Conservation (phyloP, 768 basidiomycete species). For the Erythrobasidium yunnanense region DNA sequence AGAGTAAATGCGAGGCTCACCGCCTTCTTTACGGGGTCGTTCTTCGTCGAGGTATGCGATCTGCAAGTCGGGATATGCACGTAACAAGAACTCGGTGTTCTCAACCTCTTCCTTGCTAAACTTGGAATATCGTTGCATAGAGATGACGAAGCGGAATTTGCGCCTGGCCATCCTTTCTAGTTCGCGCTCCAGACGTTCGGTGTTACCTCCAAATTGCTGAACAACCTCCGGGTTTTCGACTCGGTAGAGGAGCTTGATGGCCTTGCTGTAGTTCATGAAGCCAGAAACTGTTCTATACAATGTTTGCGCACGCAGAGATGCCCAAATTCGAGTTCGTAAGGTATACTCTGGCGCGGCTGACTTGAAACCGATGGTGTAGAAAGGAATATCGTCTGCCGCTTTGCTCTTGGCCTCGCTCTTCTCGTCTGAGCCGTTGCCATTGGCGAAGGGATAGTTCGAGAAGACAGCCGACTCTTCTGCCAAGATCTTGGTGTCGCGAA, state of each 20-base stretch:
- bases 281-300: constrained; percentile 97
- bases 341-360: constrained; percentile 97
- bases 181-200: constrained; percentile 89
- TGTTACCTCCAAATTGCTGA: constrained; percentile 92
- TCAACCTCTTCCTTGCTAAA: constrained; percentile 99
- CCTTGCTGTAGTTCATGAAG: constrained; percentile 99
- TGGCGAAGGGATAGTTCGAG: constrained; percentile 52
- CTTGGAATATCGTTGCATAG: constrained; percentile 98
- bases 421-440: constrained; percentile 50
- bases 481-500: constrained; percentile 97
- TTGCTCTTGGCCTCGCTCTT: constrained; percentile 52
- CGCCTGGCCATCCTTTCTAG: constrained; percentile 93
- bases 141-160: constrained; percentile 98
- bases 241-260: constrained; percentile 97
- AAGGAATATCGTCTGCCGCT: constrained; percentile 80
- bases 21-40: constrained; percentile 80
- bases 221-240: constrained; percentile 99
- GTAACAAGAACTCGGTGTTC: constrained; percentile 92
- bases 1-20: constrained; percentile 88
- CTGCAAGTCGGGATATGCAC: constrained; percentile 95
- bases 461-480: constrained; percentile 87
- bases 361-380: constrained; percentile 98
- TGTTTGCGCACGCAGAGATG: constrained; percentile 94
- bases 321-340: constrained; percentile 96
- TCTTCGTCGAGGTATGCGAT: constrained; percentile 98